phyloP scores from a whole-genome alignment of 2,329 filamentous ascomycete species.

The Tolypocladium nubicola region DNA sequence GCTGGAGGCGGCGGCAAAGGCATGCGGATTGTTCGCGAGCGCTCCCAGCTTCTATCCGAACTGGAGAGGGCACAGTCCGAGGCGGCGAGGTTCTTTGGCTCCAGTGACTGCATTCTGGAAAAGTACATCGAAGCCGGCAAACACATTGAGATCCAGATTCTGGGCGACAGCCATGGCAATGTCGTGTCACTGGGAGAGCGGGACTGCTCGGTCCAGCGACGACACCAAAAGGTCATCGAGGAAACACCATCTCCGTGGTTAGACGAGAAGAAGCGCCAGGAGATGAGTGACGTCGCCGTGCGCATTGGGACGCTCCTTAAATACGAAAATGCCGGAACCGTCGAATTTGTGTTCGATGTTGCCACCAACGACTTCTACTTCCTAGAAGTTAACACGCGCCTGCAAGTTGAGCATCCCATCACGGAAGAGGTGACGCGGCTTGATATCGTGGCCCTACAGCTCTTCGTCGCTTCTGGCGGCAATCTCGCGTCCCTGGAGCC shows the following conservation, averaged over 20 bases:
- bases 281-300: slow-evolving; percentile 20
- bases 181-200: slow-evolving; percentile 27
- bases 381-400: slow-evolving; percentile 32
- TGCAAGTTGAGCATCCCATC: slow-evolving; percentile 32
- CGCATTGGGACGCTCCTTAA: slow-evolving; percentile 17
- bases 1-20: slow-evolving; percentile 32
- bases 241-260: slow-evolving; percentile 14
- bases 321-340: slow-evolving; percentile 27
- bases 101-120: slow-evolving; percentile 13
- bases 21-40: slow-evolving; percentile 15
- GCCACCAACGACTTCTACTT: slow-evolving; percentile 27
- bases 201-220: slow-evolving; percentile 33
- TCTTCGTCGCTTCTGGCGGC: neutral
- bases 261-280: slow-evolving; percentile 11
- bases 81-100: too few species aligned
- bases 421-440: slow-evolving; percentile 1
- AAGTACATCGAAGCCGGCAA: slow-evolving; percentile 24
- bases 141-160: slow-evolving; percentile 34
- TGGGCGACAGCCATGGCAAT: slow-evolving; percentile 28
- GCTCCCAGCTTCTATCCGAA: slow-evolving; percentile 11
- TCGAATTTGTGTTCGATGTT: slow-evolving; percentile 24
- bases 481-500: too few species aligned
- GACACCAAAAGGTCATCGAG: slow-evolving; percentile 37
- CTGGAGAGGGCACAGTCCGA: too few species aligned
- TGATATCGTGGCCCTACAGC: neutral